These are phyloP conservation scores for Durusdinium trenchii DNA, from an alignment of 73 alveolate genomes.

Conservation along the genomic window DNA sequence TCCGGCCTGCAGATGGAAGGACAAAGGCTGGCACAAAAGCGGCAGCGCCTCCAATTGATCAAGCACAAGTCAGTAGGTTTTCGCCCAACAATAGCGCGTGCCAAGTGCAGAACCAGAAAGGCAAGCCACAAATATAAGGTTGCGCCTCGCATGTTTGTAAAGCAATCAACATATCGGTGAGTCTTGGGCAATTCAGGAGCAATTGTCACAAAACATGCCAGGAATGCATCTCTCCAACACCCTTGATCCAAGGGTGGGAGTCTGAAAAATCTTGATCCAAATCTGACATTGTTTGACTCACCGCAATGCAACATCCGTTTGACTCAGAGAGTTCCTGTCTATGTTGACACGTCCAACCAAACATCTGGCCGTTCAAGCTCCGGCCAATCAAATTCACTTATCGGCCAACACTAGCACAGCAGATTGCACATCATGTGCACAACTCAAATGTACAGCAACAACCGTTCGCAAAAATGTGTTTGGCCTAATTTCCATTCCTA, in stretches of 20 bases:
- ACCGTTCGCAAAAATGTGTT: too few species aligned
- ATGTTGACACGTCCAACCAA: too few species aligned
- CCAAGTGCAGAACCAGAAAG: not conserved
- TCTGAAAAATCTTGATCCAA: constrained; percentile 9
- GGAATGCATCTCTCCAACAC: not conserved
- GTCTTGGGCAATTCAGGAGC: not conserved
- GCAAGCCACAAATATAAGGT: not conserved
- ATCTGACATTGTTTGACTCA: too few species aligned
- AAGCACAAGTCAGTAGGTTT: not conserved
- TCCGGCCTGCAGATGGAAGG: not conserved
- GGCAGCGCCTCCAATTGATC: not conserved
- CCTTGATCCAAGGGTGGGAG: not conserved
- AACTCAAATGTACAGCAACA: too few species aligned
- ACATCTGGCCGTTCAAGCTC: too few species aligned
- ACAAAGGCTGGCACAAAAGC: not conserved
- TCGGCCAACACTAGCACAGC: too few species aligned
- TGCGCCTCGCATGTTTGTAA: not conserved
- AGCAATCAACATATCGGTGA: not conserved
- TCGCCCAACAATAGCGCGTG: not conserved
- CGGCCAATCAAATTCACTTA: too few species aligned
- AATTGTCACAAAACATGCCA: not conserved
- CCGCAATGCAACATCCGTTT: too few species aligned
- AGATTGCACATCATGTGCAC: too few species aligned
- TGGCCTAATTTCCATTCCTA: too few species aligned
- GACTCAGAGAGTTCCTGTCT: too few species aligned